Base-by-base conservation (phyloP, 768 basidiomycete species). In the Serendipita vermifera region DNA sequence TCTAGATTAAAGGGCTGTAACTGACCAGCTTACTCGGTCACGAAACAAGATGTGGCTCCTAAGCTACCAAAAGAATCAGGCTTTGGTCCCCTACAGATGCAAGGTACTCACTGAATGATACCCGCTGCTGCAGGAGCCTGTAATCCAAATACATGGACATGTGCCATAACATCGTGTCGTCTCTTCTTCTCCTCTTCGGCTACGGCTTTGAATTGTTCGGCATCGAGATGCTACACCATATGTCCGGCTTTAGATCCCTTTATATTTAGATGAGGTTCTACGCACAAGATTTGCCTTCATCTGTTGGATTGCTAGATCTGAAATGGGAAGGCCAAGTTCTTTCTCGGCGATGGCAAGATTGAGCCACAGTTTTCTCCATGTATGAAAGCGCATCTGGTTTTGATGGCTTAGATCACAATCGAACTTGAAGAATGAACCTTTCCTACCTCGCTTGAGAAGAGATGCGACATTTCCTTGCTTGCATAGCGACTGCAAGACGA, bases 141-240 rank as follows among this genome's bases (percentile, higher is more conserved):
- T 40, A 76, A 78, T 3, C 93, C 93, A 67, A 97, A 99, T 3
- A 93, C 96, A 71, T 98, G 91, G 39, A 99, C 96, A 65, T 99
- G 96, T 0, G 96, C 96, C 96, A 99, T 99, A 39, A 99, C 96
- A 70, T 99, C 96, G 72, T 99, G 96, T 11, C 96, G 78, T 24
- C 96, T 74, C 71, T 91, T 96, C 75, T 96, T 98, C 72, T 99
- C 96, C 69, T 99, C 96, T 56, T 77, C 72, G 0, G 91, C 93
- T 1, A 96, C 96, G 55, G 87, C 75, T 60, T 83, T 84, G 65
- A 98, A 94, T 71, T 99, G 96, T 46, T 84, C 80, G 9, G 80
- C 83, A 56, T 91, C 90, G 29, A 98, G 71, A 41, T 84, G 68
- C 91, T 93, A 63, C 11, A 7, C 22, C 35, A 15, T 41, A 33